Evolutionary conservation across 371 early-diverging fungal species (phyloP), one percentile per base, ranked within the genome.

Genomic region (Zopfochytrium polystomum): DNA sequence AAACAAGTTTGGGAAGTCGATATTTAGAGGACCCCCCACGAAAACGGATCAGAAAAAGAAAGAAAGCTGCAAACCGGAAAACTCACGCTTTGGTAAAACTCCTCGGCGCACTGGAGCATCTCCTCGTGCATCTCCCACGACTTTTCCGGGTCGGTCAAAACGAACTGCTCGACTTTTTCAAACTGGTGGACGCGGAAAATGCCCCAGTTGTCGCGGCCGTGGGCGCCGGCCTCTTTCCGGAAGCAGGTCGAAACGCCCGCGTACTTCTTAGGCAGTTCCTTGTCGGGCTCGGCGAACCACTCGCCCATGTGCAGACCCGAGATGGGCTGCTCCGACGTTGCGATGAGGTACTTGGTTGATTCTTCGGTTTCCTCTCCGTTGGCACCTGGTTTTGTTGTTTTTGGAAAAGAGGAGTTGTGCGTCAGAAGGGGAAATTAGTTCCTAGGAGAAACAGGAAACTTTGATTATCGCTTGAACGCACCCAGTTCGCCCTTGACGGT

Each of bases 171-270:
- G 56, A 99, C 85, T 87, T 99, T 99, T 78, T 99, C 99, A 75
- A 99, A 99, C 85, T 99, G 99, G 76, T 99, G 99, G 44, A 99
- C 97, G 62, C 99, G 88, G 90, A 99, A 99, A 63, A 99, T 90
- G 59, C 99, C 99, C 94, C 94, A 90, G 58, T 96, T 98, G 77
- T 99, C 99, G 70, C 96, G 92, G 63, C 99, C 99, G 71, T 96
- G 96, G 1, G 99, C 95, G 61, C 99, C 99, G 34, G 99, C 99
- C 79, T 99, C 99, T 75, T 99, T 99, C 67, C 99, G 91, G 90
- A 99, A 99, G 81, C 99, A 99, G 33, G 99, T 95, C 38, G 99
- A 98, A 73, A 91, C 91, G 54, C 99, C 99, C 51, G 95, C 96
- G 74, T 70, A 95, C 83, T 90, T 93, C 73, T 93, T 75, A 26